Base-by-base conservation (phyloP, 305 asterid species). In the Plantago coronopus region DNA sequence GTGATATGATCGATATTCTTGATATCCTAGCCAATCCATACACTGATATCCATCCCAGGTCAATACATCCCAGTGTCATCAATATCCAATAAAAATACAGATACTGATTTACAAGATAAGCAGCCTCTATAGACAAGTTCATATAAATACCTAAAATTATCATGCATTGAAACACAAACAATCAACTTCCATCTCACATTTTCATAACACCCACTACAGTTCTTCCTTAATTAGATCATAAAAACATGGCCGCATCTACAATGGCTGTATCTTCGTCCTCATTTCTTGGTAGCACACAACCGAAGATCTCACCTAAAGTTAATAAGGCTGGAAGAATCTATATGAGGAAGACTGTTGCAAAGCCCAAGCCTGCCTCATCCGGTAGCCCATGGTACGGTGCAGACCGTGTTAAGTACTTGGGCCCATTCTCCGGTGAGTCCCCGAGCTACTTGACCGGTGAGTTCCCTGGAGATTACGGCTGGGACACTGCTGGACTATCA, bases 381-480 rank as follows among this genome's bases (percentile, higher is more conserved):
- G 57, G 65, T 77, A 60, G 65, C 79, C 81, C 81, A 0, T 79
- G 84, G 84, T n/a, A n/a, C n/a, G n/a, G n/a, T n/a, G n/a, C n/a
- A n/a, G n/a, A n/a, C n/a, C n/a, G n/a, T n/a, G n/a, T n/a, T n/a
- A n/a, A n/a, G n/a, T n/a, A n/a, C n/a, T n/a, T n/a, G n/a, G n/a
- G n/a, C n/a, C n/a, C n/a, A n/a, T n/a, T n/a, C n/a, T n/a, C n/a
- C n/a, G n/a, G n/a, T n/a, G n/a, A n/a, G n/a, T n/a, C n/a, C n/a
- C n/a, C n/a, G n/a, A n/a, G n/a, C n/a, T n/a, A n/a, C n/a, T n/a
- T n/a, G n/a, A n/a, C n/a, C n/a, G n/a, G 75, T 74, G 54, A 80
- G 83, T n/a, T n/a, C n/a, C n/a, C n/a, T n/a, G n/a, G n/a, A n/a
- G n/a, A n/a, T n/a, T n/a, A n/a, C n/a, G n/a, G n/a, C n/a, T n/a